Conservation (phyloP, 192 early-diverging fungal species). For the Backusella mclennaniae region DNA sequence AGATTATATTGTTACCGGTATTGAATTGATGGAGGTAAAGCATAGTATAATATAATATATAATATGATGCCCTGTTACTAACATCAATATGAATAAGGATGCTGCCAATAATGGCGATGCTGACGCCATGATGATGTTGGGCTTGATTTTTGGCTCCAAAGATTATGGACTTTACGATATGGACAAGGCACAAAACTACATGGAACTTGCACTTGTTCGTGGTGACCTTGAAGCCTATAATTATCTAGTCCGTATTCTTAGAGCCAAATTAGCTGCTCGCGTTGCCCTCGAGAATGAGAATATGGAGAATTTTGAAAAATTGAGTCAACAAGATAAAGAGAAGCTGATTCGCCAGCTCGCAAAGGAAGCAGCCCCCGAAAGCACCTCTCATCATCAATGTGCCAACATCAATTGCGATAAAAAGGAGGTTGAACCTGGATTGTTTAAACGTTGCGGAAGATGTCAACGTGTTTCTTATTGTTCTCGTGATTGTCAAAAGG, state of each 20-base stretch:
- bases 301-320: slow-evolving; percentile 34
- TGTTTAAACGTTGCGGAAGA: slow-evolving; percentile 46
- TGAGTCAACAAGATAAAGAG: slow-evolving; percentile 23
- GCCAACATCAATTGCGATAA: slow-evolving; percentile 42
- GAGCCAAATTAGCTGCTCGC: slow-evolving; percentile 42
- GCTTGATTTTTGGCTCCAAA: slow-evolving; percentile 51
- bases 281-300: slow-evolving; percentile 37
- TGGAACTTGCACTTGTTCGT: slow-evolving; percentile 50
- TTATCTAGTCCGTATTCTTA: slow-evolving; percentile 41
- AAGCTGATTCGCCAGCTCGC: slow-evolving; percentile 32
- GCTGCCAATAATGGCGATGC: slow-evolving; percentile 41
- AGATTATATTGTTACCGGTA: slow-evolving; percentile 46
- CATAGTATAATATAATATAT: background rate
- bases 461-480: slow-evolving; percentile 51
- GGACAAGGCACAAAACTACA: slow-evolving; percentile 47
- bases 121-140: slow-evolving; percentile 47
- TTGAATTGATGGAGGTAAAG: slow-evolving; percentile 32
- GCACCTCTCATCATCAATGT: slow-evolving; percentile 28
- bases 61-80: background rate
- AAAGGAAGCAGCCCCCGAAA: slow-evolving; percentile 30
- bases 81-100: slow-evolving; percentile 8
- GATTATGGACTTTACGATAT: slow-evolving; percentile 51
- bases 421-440: slow-evolving; percentile 38
- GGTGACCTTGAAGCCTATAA: slow-evolving; percentile 46
- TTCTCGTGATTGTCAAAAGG: slow-evolving; percentile 50